phyloP scores from a whole-genome alignment of 108 stramenopile genomes.

The Nitzschia sp. region DNA sequence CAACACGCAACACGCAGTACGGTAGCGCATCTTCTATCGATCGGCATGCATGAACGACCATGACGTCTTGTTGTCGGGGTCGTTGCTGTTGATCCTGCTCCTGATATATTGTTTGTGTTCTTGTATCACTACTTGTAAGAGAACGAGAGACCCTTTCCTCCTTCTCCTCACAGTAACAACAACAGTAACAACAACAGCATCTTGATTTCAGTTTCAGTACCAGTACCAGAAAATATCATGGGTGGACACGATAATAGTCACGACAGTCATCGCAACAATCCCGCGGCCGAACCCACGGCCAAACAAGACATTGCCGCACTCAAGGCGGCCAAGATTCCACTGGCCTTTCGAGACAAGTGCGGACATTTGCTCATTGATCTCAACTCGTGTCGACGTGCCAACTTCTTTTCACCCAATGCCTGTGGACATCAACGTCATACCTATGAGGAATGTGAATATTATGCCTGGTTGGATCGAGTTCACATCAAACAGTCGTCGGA shows the following conservation, averaged over 20 bases:
- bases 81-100: too few species aligned
- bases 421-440: slow-evolving; percentile 93
- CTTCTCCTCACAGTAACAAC: too few species aligned
- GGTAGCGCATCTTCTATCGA: too few species aligned
- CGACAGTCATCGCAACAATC: slow-evolving; percentile 52
- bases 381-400: slow-evolving; percentile 88
- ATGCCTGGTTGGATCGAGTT: slow-evolving; percentile 82
- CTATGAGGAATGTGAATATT: slow-evolving; percentile 95
- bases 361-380: slow-evolving; percentile 89
- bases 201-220: not conserved
- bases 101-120: too few species aligned
- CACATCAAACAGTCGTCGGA: slow-evolving; percentile 74
- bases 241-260: too few species aligned
- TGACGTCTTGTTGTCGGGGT: too few species aligned
- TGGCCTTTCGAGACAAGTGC: slow-evolving; percentile 94
- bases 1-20: too few species aligned
- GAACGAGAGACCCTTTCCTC: too few species aligned
- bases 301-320: slow-evolving; percentile 86
- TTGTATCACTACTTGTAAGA: too few species aligned
- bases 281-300: slow-evolving; percentile 66
- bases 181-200: too few species aligned
- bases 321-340: slow-evolving; percentile 74
- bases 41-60: too few species aligned
- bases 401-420: slow-evolving; percentile 78
- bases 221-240: not conserved